A percentile compares a stretch with the other conserved stretches of the same genome.
phyloP scores from a whole-genome alignment of 2,329 filamentous ascomycete species.

The Huntiella savannae region DNA sequence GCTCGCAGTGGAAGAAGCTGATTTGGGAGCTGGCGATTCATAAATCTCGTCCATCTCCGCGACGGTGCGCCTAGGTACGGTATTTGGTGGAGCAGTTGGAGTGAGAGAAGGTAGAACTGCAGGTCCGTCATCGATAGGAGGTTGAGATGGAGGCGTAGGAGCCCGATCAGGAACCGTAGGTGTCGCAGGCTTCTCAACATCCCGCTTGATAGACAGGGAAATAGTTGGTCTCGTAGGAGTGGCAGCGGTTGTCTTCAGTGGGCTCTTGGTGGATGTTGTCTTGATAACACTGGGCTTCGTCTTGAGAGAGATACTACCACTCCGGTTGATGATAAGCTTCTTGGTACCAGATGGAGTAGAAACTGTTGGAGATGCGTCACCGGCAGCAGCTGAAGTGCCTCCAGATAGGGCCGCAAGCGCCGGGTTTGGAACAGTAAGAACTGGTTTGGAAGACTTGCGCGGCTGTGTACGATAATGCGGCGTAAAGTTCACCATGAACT shows the following conservation, averaged over 20 bases:
- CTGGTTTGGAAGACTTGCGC: slow-evolving; percentile 2
- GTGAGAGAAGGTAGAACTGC: neutral
- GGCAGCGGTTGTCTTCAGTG: neutral
- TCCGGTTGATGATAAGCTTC: slow-evolving; percentile 12
- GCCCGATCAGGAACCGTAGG: neutral
- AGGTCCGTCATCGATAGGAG: no score
- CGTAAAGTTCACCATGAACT: slow-evolving; percentile 22
- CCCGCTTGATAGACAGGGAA: slow-evolving; percentile 11
- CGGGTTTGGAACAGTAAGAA: neutral
- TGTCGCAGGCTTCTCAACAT: slow-evolving; percentile 4
- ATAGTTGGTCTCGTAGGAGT: slow-evolving; percentile 7
- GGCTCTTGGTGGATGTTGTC: neutral
- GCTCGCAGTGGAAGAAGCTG: neutral
- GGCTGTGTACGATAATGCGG: slow-evolving; percentile 19
- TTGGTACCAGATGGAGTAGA: slow-evolving; percentile 6
- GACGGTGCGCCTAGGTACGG: neutral
- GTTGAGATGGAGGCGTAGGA: no score
- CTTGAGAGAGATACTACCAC: slow-evolving; percentile 11
- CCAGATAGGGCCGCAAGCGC: neutral
- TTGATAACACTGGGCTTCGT: slow-evolving; percentile 8
- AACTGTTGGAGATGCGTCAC: neutral
- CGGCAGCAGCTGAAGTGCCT: no score
- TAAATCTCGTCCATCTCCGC: slow-evolving; percentile 7
- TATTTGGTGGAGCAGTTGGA: neutral
- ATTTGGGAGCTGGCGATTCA: neutral